Evolutionary conservation across 2,329 filamentous ascomycete species (phyloP).

Genomic region (Colletotrichum tofieldiae): DNA sequence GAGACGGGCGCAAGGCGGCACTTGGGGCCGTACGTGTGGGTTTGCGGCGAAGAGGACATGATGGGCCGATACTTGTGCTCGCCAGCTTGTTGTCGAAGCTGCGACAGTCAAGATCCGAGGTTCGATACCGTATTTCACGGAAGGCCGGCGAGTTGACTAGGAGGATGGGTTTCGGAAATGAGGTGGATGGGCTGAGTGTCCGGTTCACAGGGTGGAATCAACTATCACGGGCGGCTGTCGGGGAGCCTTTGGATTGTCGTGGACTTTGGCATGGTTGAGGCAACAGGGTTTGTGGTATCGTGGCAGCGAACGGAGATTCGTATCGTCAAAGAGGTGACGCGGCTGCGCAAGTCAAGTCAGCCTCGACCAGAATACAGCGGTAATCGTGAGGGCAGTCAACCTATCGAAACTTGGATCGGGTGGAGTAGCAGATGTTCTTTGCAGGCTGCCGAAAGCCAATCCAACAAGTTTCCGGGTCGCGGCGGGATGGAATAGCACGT

Average conservation of each 20-base stretch:
- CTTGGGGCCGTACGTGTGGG: constrained; percentile 72
- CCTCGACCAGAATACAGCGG: neutral
- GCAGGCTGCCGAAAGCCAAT: neutral
- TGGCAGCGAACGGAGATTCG: neutral
- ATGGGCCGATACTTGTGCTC: neutral
- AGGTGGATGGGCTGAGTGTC: neutral
- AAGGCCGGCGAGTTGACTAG: neutral
- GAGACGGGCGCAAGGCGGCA: constrained; percentile 70
- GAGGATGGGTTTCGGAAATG: neutral
- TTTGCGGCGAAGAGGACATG: constrained; percentile 22
- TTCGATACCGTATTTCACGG: no score
- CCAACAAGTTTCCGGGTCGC: neutral
- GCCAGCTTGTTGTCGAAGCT: neutral
- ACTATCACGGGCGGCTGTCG: constrained; percentile 5
- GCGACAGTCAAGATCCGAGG: neutral
- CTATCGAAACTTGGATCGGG: neutral
- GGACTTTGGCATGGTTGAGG: constrained; percentile 14
- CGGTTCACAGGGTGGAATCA: neutral
- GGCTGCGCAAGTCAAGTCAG: constrained; percentile 4
- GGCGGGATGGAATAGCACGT: neutral
- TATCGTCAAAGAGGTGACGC: neutral
- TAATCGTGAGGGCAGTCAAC: neutral
- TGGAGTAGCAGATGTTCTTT: neutral
- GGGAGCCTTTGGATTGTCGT: constrained; percentile 1
- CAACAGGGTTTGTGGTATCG: neutral